Base-by-base conservation (phyloP, 768 basidiomycete genomes). In the Lanmaoa pseudosensibilis region DNA sequence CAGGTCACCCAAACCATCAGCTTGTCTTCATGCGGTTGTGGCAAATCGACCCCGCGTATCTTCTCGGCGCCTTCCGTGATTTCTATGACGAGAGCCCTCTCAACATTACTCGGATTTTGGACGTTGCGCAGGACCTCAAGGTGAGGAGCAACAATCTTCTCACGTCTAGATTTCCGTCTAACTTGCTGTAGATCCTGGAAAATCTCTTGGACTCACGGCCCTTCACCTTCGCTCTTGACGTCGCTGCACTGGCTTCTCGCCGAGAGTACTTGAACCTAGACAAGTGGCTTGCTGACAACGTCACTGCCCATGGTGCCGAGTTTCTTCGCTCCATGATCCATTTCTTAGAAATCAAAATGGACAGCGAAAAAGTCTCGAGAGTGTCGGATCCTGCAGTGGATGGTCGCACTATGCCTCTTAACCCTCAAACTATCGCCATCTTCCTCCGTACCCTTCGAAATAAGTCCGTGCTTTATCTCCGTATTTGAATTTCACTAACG, bases 1-100 rank as follows among this genome's bases (percentile, higher is more conserved):
- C 86, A 19, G 92, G 93, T 16, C 91, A 95, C 66, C 94, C 94
- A 9, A 94, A 94, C 63, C 94, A 97, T 65, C 93, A 97, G 62
- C 83, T 99, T 11, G 94, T 98, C 54, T 98, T 98, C 77, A 94
- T 96, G 85, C 84, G 94, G 46, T 86, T 99, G 53, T 95, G 92
- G 90, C 92, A 95, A 66, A 88, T 92, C 41, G 85, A 94, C 65
- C 91, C 90, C 0, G 77, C 85, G 0, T 92, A 94, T 70, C 82
- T 98, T 49, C 87, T 93, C 5, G 82, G 86, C 54, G 92, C 93
- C 8, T 90, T 98, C 73, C 84, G 88, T 32, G 92, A 94, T 59
- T 95, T 94, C 68, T 97, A 98, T 72, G 83, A 88, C 46, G 93
- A 95, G 65, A 92, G 86, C 59, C 91, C 92, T 39, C 81, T 94